Percentiles rank a stretch among this genome's conserved stretches.
phyloP scores from a whole-genome alignment of 345 rosid species.

The Aegle marmelos region DNA sequence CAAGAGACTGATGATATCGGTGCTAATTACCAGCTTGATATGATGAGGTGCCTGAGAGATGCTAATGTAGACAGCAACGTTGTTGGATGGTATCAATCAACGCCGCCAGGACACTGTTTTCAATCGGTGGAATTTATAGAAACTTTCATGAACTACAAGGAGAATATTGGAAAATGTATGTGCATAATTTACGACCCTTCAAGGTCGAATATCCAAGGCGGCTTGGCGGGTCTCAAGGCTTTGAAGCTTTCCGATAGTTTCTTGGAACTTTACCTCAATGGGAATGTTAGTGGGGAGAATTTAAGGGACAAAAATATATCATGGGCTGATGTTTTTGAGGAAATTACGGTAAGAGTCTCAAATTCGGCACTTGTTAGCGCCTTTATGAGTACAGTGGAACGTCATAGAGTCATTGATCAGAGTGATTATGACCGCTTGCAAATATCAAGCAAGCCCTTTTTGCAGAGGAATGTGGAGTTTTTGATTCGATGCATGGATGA shows the following conservation, averaged over 20 bases:
- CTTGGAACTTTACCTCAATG: slow-evolving; percentile 75
- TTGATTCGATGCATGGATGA: slow-evolving; percentile 98
- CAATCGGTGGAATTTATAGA: slow-evolving; percentile 92
- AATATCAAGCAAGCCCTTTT: slow-evolving; percentile 67
- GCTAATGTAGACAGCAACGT: slow-evolving; percentile 96
- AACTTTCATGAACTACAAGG: slow-evolving; percentile 98
- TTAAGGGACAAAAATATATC: slow-evolving; percentile 95
- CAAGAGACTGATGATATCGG: slow-evolving; percentile 87
- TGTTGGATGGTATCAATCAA: slow-evolving; percentile 99
- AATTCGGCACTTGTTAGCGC: slow-evolving; percentile 98
- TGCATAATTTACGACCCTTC: slow-evolving; percentile 97
- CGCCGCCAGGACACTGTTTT: slow-evolving; percentile 65
- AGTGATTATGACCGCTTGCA: slow-evolving; percentile 90
- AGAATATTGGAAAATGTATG: slow-evolving; percentile 87
- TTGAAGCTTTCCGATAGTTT: slow-evolving; percentile 94
- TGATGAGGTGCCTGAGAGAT: slow-evolving; percentile 96
- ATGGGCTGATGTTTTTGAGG: slow-evolving; percentile 97
- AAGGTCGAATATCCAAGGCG: slow-evolving; percentile 71
- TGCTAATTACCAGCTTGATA: slow-evolving; percentile 97
- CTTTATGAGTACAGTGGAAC: slow-evolving; percentile 89
- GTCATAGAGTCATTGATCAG: slow-evolving; percentile 77
- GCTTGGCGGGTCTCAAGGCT: slow-evolving; percentile 80
- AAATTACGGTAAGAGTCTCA: slow-evolving; percentile 96
- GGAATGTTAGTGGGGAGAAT: slow-evolving; percentile 88
- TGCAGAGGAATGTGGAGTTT: slow-evolving; percentile 92